Conservation (phyloP, 106 monocot species). For the Amphibolis antarctica region DNA sequence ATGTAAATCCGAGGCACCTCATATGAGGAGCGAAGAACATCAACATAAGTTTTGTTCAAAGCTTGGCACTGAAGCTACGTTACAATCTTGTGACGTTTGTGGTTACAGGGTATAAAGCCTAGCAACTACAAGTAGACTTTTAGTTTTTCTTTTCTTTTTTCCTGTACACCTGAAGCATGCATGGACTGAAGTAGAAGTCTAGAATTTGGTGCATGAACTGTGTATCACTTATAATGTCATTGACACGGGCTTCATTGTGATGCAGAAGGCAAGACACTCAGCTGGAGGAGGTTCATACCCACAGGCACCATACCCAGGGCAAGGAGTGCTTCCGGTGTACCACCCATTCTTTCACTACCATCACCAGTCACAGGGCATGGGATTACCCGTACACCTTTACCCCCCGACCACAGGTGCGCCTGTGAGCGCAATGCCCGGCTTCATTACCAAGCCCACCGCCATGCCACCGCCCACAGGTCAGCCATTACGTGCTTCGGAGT, state of each 20-base stretch:
- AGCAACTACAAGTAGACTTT: too few species aligned
- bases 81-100: too few species aligned
- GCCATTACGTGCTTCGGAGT: neutral
- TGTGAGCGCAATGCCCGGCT: neutral
- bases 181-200: too few species aligned
- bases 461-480: constrained; percentile 3
- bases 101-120: too few species aligned
- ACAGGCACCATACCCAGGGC: constrained; percentile 1
- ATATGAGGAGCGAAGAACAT: too few species aligned
- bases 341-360: constrained; percentile 3
- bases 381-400: neutral
- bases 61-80: too few species aligned
- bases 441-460: constrained; percentile 1
- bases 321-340: constrained; percentile 5
- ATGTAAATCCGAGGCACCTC: too few species aligned
- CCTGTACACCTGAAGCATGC: too few species aligned
- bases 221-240: too few species aligned
- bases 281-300: constrained; percentile 14
- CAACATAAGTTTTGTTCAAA: too few species aligned
- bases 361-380: constrained; percentile 9
- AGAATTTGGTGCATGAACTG: too few species aligned
- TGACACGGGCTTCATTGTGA: neutral
- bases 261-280: constrained; percentile 13
- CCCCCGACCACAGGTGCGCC: neutral
- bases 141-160: too few species aligned